Evolutionary conservation across 495 filamentous ascomycete genomes (phyloP).

Genomic region (Neurospora pannonica): DNA sequence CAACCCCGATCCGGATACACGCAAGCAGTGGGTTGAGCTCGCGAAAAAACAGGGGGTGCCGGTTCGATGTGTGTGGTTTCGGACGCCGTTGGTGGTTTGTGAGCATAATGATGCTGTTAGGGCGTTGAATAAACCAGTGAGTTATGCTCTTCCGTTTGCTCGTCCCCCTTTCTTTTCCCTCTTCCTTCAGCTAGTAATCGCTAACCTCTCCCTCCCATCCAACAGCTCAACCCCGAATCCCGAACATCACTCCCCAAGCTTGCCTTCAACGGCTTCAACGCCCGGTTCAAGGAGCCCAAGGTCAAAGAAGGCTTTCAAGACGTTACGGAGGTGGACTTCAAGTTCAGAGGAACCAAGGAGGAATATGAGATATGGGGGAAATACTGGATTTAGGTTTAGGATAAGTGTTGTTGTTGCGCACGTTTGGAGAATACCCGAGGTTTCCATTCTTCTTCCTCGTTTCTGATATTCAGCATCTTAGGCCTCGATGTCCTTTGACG

Average conservation of each 20-base stretch:
- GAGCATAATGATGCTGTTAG: constrained; percentile 85
- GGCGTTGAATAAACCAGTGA: constrained; percentile 50
- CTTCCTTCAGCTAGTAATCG: background rate
- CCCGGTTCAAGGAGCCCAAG: constrained; percentile 62
- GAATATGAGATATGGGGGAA: constrained; percentile 57
- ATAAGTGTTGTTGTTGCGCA: background rate
- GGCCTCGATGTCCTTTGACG: background rate
- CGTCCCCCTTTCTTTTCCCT: background rate
- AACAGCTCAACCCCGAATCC: constrained; percentile 71
- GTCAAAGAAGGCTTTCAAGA: constrained; percentile 76
- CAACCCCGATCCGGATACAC: constrained; percentile 68
- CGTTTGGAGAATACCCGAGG: background rate
- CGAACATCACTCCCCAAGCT: constrained; percentile 63
- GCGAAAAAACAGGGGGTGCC: constrained; percentile 60
- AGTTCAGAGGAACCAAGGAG: constrained; percentile 36
- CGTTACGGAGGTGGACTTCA: constrained; percentile 59
- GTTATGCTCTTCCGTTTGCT: too few species aligned
- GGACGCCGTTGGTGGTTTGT: constrained; percentile 59
- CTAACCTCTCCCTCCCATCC: background rate
- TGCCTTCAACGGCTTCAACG: constrained; percentile 66
- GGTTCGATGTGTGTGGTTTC: constrained; percentile 82
- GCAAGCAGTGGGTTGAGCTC: constrained; percentile 65
- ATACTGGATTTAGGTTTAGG: constrained; percentile 53
- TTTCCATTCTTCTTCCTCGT: background rate
- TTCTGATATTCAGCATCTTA: background rate